phyloP scores from a whole-genome alignment of 2,329 filamentous ascomycete genomes.

The Trichoderma hamatum region DNA sequence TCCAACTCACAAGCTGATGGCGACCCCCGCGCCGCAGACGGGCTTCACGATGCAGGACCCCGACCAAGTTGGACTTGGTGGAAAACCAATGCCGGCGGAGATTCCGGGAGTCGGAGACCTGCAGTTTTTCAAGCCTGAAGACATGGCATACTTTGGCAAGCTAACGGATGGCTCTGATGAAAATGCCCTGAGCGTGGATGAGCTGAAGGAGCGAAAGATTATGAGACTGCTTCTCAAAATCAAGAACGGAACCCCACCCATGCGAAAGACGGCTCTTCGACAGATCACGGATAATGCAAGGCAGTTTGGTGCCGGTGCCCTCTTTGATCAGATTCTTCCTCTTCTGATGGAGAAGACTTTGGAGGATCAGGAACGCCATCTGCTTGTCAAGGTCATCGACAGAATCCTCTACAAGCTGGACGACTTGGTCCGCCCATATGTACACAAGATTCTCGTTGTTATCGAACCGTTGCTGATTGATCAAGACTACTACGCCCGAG shows the following conservation, averaged over 20 bases:
- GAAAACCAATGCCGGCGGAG: constrained; percentile 90
- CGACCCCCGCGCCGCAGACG: constrained; percentile 72
- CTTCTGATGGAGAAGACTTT: constrained; percentile 97
- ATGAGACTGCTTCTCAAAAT: constrained; percentile 96
- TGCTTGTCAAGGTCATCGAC: constrained; percentile 98
- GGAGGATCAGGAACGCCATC: constrained; percentile 96
- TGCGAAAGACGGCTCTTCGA: constrained; percentile 96
- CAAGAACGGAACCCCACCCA: constrained; percentile 98
- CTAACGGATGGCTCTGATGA: constrained; percentile 93
- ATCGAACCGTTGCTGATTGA: constrained; percentile 99
- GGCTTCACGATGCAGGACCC: constrained; percentile 99
- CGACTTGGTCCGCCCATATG: constrained; percentile 91
- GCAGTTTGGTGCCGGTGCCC: constrained; percentile 87
- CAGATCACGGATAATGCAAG: constrained; percentile 97
- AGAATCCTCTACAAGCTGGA: constrained; percentile 98
- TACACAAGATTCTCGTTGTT: constrained; percentile 97
- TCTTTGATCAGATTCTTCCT: constrained; percentile 97
- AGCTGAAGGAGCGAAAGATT: constrained; percentile 97
- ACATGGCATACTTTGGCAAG: constrained; percentile 99
- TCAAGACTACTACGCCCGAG: constrained; percentile 98
- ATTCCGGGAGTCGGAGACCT: constrained; percentile 95
- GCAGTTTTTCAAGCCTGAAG: constrained; percentile 97
- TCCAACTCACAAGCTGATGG: constrained; percentile 73
- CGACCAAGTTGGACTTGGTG: constrained; percentile 77
- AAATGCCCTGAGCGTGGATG: constrained; percentile 87